Conservation (phyloP, 192 early-diverging fungal genomes). For the Gigaspora rosea region DNA sequence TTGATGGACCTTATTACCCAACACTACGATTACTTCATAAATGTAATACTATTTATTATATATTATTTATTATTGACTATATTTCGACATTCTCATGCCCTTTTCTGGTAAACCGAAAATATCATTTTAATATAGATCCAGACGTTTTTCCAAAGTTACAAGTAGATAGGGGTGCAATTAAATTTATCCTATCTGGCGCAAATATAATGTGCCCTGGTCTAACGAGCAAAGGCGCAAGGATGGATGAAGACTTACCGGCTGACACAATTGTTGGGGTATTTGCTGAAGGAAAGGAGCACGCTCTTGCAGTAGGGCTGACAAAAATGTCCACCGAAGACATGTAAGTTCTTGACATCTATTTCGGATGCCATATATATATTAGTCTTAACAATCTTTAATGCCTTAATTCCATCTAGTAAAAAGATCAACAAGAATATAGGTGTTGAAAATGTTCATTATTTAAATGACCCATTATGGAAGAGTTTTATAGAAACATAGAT, state of each 20-base stretch:
- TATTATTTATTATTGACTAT: neutral
- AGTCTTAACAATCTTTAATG: constrained; percentile 19
- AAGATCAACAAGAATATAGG: constrained; percentile 90
- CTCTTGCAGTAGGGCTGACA: constrained; percentile 83
- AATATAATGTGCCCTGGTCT: constrained; percentile 99
- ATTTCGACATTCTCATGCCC: neutral
- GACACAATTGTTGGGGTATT: constrained; percentile 83
- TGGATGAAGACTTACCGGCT: constrained; percentile 74
- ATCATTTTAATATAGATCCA: constrained; percentile 61
- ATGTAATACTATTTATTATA: constrained; percentile 56
- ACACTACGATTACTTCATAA: constrained; percentile 86
- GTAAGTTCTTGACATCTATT: constrained; percentile 48
- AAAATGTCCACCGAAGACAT: constrained; percentile 92
- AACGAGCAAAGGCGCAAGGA: constrained; percentile 87
- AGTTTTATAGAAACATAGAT: constrained; percentile 35
- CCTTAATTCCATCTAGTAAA: constrained; percentile 41
- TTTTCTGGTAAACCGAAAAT: neutral
- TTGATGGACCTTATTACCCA: constrained; percentile 90
- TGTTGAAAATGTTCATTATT: constrained; percentile 83
- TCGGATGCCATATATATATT: neutral
- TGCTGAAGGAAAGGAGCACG: constrained; percentile 96
- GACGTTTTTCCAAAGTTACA: constrained; percentile 88
- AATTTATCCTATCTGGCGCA: constrained; percentile 94
- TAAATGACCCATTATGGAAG: constrained; percentile 86
- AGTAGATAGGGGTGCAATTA: constrained; percentile 97